These are phyloP conservation scores for Dalbergia cochinchinensis DNA, from an alignment of 306 rosid genomes.

Conservation along the genomic window DNA sequence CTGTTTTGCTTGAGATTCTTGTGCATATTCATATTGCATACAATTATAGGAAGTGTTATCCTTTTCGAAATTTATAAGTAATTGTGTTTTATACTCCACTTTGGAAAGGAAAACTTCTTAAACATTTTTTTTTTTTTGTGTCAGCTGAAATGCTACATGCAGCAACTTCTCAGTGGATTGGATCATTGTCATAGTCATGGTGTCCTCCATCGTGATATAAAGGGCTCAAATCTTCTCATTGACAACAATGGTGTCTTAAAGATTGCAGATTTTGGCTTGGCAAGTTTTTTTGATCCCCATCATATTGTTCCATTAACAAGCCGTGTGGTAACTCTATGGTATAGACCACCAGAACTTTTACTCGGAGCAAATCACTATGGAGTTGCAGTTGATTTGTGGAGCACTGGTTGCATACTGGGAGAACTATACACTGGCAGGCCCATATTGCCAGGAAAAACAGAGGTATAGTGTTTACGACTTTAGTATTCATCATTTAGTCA, in stretches of 20 bases:
- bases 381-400: conserved; percentile 97
- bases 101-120: conserved; percentile 44
- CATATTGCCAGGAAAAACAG: conserved; percentile 96
- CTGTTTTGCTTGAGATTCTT: conserved; percentile 14
- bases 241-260: conserved; percentile 83
- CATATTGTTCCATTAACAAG: conserved; percentile 79
- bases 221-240: conserved; percentile 95
- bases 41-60: background rate
- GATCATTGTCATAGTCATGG: conserved; percentile 91
- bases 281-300: conserved; percentile 77
- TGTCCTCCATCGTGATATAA: conserved; percentile 96
- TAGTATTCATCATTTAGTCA: conserved; percentile 28
- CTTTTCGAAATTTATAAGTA: conserved; percentile 16
- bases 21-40: background rate
- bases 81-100: background rate
- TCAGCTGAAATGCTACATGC: conserved; percentile 95
- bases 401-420: conserved; percentile 95
- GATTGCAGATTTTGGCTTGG: conserved; percentile 98
- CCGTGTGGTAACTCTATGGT: conserved; percentile 98
- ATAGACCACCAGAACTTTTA: conserved; percentile 97
- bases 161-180: conserved; percentile 91
- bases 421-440: conserved; percentile 93
- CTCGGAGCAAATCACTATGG: conserved; percentile 96
- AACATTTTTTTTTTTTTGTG: conserved; percentile 34
- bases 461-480: conserved; percentile 60